Conservation (phyloP, 78 protist genomes). For the Goniomonas avonlea region DNA sequence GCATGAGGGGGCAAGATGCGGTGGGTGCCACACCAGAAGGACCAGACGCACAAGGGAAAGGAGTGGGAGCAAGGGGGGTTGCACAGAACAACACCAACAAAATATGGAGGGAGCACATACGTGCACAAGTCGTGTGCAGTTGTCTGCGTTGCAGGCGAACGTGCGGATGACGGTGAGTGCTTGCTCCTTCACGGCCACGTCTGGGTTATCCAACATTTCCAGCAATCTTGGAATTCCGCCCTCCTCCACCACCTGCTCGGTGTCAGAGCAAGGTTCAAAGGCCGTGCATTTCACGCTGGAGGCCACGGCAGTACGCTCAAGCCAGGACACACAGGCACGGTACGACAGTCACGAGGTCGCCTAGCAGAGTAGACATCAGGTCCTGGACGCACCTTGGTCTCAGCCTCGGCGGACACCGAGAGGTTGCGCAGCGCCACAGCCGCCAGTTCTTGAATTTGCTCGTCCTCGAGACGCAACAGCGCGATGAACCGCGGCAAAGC, state of each 20-base stretch:
- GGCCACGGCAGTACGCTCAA: too few relatives aligned
- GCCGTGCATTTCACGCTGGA: too few relatives aligned
- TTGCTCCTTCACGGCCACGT: slow-evolving; percentile 10
- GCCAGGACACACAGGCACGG: too few relatives aligned
- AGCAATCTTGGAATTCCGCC: slow-evolving; percentile 15
- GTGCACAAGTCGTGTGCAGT: neutral
- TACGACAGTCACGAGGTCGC: too few relatives aligned
- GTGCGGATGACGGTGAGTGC: neutral
- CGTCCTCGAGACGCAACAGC: slow-evolving; percentile 16
- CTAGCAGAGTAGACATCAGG: too few relatives aligned
- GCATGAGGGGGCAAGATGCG: neutral
- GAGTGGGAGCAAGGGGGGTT: neutral
- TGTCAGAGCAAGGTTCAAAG: too few relatives aligned
- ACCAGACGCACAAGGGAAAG: neutral
- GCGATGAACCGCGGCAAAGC: neutral
- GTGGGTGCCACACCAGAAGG: neutral
- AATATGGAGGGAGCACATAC: neutral
- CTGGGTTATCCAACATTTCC: neutral
- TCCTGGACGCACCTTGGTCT: too few relatives aligned
- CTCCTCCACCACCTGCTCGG: slow-evolving; percentile 25
- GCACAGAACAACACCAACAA: neutral
- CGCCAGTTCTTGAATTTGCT: slow-evolving; percentile 20
- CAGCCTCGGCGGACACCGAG: slow-evolving; percentile 14
- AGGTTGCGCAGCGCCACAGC: slow-evolving; percentile 31
- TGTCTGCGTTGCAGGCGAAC: neutral